Evolutionary conservation across 1,284 basidiomycete genomes (phyloP).

Genomic region (Tranzscheliella williamsii): DNA sequence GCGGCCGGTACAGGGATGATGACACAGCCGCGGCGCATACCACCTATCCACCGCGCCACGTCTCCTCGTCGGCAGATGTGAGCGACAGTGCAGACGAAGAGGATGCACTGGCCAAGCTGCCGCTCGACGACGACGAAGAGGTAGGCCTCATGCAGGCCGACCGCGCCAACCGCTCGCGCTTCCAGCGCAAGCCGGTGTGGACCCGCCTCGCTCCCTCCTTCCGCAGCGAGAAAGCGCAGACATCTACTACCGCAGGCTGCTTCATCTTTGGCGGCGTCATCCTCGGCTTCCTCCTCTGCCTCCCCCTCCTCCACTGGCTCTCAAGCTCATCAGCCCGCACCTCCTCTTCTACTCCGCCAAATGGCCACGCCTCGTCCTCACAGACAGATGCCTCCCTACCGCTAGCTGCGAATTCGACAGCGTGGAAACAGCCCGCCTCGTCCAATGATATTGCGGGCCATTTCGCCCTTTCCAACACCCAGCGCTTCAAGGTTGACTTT

Average conservation of each 20-base stretch:
- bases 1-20: background rate
- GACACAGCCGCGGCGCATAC: background rate
- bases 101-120: slow-evolving; percentile 3
- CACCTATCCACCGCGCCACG: background rate
- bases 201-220: background rate
- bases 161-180: slow-evolving; percentile 2
- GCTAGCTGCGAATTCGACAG: background rate
- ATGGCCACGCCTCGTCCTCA: background rate
- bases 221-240: background rate
- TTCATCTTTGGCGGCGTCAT: slow-evolving; percentile 28
- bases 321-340: slow-evolving; percentile 8
- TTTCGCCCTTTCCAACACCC: slow-evolving; percentile 23
- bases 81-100: slow-evolving; percentile 6
- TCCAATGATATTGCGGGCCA: slow-evolving; percentile 21
- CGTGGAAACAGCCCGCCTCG: slow-evolving; percentile 22
- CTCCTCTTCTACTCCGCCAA: background rate
- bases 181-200: background rate
- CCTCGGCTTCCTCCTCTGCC: slow-evolving; percentile 18
- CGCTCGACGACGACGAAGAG: slow-evolving; percentile 41
- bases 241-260: slow-evolving; percentile 3
- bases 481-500: slow-evolving; percentile 27
- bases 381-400: background rate
- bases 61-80: background rate
- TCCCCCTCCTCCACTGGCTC: slow-evolving; percentile 39
- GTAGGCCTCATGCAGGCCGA: slow-evolving; percentile 46